Base-by-base conservation (phyloP, 805 yeast species). In the Monosporozyma aerobia region DNA sequence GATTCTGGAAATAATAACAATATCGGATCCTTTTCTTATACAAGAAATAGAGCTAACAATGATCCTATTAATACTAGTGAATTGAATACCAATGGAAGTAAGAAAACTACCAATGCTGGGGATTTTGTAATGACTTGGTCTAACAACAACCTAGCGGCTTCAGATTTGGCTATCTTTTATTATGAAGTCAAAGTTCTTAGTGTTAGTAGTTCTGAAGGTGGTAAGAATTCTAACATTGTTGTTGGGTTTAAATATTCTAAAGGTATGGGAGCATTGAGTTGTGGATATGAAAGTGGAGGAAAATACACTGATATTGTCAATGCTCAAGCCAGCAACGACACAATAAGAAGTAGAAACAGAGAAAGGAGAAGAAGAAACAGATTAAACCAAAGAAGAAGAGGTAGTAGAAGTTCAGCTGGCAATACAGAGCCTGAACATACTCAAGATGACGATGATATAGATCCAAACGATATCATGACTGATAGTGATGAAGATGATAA, bases 81-180 rank as follows among this genome's bases (percentile, higher is more conserved):
- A 6, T 5, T 10, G 13, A 32, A 35, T 23, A 11, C 16, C 2
- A 32, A 30, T 45, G 11, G n/a, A 29, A 19, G 11, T 35, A 47
- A n/a, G 11, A 23, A 22, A 5, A 56, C 53, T 3, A 56, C 49
- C 14, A 56, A 55, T 33, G 60, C 63, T 47, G 53, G 51, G 41
- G 66, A 64, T 22, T 67, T 56, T 54, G 64, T 63, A 2, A 55
- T 57, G 1, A 64, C 68, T 2, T 60, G 62, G 62, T 63, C 70
- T 10, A 64, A 67, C 50, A 58, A 59, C 39, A 51, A 56, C 7
- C n/a, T 66, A 19, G 59, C 61, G n/a, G 52, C 56, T 13, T 49
- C 54, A 19, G 57, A 57, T 22, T 33, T 65, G 5, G 66, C 64
- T 0, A 54, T 67, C 13, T 67, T 60, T 47, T 67, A 67, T 51